These are phyloP conservation scores for Litsea cubeba DNA, from an alignment of 164 flowering plant species.

Conservation along the genomic window DNA sequence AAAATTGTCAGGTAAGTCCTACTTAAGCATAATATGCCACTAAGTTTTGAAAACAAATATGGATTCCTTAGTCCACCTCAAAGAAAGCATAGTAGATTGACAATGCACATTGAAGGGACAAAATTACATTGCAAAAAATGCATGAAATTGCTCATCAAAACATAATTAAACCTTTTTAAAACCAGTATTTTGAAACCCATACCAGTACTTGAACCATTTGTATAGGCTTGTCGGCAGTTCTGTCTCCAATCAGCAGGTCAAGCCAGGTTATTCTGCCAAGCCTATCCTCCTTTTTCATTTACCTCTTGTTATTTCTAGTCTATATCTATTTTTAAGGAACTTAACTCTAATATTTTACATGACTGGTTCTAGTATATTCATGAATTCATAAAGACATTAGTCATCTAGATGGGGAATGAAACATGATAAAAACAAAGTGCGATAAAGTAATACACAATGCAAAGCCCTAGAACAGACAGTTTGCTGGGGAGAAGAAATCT, in stretches of 20 bases:
- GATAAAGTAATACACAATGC: no score
- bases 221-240: background rate
- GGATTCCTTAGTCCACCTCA: background rate
- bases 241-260: background rate
- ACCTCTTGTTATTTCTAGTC: no score
- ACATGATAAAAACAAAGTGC: no score
- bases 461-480: no score
- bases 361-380: no score
- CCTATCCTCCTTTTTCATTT: no score
- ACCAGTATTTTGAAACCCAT: background rate
- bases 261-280: background rate
- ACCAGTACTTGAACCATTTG: background rate
- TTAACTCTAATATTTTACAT: no score
- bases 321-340: no score
- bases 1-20: background rate
- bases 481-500: no score
- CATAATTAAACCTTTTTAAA: background rate
- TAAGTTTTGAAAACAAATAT: background rate
- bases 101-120: background rate
- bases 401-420: no score
- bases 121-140: background rate
- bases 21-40: background rate
- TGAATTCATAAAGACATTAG: no score
- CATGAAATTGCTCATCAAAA: background rate
- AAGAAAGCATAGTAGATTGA: background rate